phyloP scores from a whole-genome alignment of 2,329 filamentous ascomycete species.

The Diaporthe sp. region DNA sequence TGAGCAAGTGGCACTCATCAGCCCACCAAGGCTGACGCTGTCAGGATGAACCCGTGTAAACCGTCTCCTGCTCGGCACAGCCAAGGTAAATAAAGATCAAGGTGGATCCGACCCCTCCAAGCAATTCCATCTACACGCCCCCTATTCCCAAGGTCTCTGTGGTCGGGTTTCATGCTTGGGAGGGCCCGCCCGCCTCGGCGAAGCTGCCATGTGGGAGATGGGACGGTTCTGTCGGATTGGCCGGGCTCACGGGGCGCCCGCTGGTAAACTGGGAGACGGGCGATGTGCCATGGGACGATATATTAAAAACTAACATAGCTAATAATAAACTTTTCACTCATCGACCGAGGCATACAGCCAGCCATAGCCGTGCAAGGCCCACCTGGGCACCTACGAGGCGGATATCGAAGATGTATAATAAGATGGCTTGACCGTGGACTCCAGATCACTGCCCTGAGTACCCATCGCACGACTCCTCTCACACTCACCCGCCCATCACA shows the following conservation, averaged over 20 bases:
- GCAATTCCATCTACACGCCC: neutral
- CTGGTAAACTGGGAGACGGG: neutral
- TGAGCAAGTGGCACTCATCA: neutral
- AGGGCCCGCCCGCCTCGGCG: conserved; percentile 14
- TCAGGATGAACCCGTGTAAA: neutral
- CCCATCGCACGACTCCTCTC: neutral
- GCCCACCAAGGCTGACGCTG: neutral
- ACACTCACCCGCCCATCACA: neutral
- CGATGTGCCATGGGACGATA: neutral
- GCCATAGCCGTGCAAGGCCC: neutral
- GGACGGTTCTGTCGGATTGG: conserved; percentile 15
- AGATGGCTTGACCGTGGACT: neutral
- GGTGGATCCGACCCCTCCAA: neutral
- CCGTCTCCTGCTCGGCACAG: neutral
- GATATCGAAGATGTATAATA: conserved; percentile 3
- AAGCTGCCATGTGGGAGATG: conserved; percentile 9
- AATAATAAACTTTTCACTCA: conserved; percentile 6
- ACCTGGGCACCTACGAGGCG: neutral
- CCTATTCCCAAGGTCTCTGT: conserved; percentile 2
- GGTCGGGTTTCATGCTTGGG: neutral
- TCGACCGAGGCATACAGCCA: conserved; percentile 1
- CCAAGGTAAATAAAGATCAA: conserved; percentile 16
- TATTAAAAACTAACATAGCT: neutral
- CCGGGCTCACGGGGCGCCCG: conserved; percentile 17
- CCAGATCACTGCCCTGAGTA: neutral